Base-by-base conservation (phyloP, 164 flowering plant genomes). In the Vitis riparia region DNA sequence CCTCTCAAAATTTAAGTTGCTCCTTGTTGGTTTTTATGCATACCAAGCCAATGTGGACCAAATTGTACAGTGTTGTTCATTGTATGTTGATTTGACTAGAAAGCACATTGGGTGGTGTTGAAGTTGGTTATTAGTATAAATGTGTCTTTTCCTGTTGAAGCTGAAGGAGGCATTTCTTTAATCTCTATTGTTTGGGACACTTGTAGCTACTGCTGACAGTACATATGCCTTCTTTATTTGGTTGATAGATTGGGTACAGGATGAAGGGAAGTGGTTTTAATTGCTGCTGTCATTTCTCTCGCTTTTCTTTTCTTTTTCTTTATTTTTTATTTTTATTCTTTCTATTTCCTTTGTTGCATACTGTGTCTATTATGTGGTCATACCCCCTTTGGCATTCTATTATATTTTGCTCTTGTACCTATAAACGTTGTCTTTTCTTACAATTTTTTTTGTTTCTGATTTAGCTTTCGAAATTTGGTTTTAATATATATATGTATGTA, bases 381-480 rank as follows among this genome's bases (percentile, higher is more conserved):
- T 37, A 37, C 44, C 44, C 44, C 44, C 44, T 37, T 37, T 37
- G 44, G 44, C 44, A 37, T 37, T 37, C 44, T 37, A 37, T 37
- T 37, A 37, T 37, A 37, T 37, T 37, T 37, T 37, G 5, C 44
- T 37, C 44, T 6, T 3, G 44, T 37, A 6, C 6, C 44, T 37
- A 37, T 37, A 37, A 2, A 37, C 0, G 44, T 37, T 37, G 44
- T 37, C 5, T 37, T 37, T 37, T 37, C 44, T 37, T 37, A 3
- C 44, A 3, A 3, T 37, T 6, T 37, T 37, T 6, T 37, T 6
- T 37, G 6, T 37, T 27, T 47, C n/a, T 55, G 23, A 23, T 62
- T 53, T 53, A 29, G 16, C 49, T 64, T 65, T 17, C 48, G 59
- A 17, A 65, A 53, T 55, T 51, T 69, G 11, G 57, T 51, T 29